Conservation (phyloP, 2,329 filamentous ascomycete species). For the Aaosphaeria arxii region DNA sequence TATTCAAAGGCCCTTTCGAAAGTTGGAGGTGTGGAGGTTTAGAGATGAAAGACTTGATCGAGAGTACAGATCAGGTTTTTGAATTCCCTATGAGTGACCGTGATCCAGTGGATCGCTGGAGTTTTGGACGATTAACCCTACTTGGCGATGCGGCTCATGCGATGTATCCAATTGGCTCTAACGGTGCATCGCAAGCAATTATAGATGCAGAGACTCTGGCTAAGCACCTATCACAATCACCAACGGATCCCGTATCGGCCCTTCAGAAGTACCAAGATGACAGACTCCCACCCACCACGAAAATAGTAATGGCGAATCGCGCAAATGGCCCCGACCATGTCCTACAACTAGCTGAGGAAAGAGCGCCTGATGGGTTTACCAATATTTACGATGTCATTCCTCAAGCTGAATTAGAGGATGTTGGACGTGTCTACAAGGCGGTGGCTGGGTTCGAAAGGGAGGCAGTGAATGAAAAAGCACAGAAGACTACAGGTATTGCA, state of each 20-base stretch:
- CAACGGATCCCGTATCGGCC: constrained; percentile 26
- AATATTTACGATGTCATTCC: constrained; percentile 43
- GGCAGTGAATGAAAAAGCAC: constrained; percentile 41
- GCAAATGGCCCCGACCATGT: constrained; percentile 48
- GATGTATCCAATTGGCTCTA: constrained; percentile 44
- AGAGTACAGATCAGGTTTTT: constrained; percentile 41
- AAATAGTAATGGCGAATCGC: constrained; percentile 47
- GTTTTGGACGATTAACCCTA: constrained; percentile 30
- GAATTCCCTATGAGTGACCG: constrained; percentile 50
- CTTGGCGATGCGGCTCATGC: constrained; percentile 42
- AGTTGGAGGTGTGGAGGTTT: constrained; percentile 44
- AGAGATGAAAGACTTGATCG: constrained; percentile 42
- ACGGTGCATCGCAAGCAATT: constrained; percentile 45
- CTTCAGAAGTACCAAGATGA: constrained; percentile 39
- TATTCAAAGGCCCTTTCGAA: constrained; percentile 41
- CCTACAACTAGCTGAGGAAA: constrained; percentile 44
- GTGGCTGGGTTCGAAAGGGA: constrained; percentile 48
- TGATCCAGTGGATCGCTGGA: constrained; percentile 42
- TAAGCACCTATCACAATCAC: constrained; percentile 25
- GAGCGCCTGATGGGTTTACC: constrained; percentile 39
- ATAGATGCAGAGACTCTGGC: constrained; percentile 43
- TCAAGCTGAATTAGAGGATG: constrained; percentile 39
- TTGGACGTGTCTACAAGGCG: constrained; percentile 37
- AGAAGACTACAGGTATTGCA: constrained; percentile 26
- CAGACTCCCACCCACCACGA: constrained; percentile 42